These are phyloP conservation scores for Globisporangium ultimum DNA, from an alignment of 352 stramenopile species.

Conservation along the genomic window DNA sequence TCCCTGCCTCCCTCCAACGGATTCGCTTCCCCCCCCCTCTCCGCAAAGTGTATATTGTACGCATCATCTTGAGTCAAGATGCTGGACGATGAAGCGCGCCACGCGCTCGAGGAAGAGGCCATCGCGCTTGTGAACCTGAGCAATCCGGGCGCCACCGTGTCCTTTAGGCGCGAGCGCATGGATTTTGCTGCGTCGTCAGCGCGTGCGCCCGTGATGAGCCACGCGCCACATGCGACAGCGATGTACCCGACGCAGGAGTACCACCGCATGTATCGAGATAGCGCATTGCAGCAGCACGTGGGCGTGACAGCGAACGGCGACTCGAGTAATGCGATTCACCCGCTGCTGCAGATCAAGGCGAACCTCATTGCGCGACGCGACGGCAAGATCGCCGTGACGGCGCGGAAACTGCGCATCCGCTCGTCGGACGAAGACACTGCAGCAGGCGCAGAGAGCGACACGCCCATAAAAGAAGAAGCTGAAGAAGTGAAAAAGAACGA, in stretches of 20 bases:
- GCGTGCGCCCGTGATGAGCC: too few species aligned
- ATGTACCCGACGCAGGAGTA: not conserved
- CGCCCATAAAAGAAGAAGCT: not conserved
- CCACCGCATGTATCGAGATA: not conserved
- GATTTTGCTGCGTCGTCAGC: not conserved
- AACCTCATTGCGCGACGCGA: slow-evolving; percentile 26
- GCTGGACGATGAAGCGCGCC: slow-evolving; percentile 53
- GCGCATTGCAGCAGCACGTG: not conserved
- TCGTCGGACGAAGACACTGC: slow-evolving; percentile 1
- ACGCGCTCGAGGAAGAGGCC: slow-evolving; percentile 55
- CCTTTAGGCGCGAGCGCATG: not conserved
- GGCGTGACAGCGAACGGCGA: not conserved
- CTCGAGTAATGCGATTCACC: slow-evolving; percentile 12
- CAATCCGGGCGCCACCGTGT: slow-evolving; percentile 17
- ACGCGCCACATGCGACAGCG: too few species aligned
- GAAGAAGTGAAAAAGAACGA: not conserved
- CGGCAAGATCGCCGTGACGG: slow-evolving; percentile 9
- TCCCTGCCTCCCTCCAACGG: not conserved
- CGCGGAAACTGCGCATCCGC: slow-evolving; percentile 13
- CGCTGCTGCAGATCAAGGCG: slow-evolving; percentile 27
- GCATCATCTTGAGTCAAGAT: slow-evolving; percentile 17
- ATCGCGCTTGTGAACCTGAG: slow-evolving; percentile 71
- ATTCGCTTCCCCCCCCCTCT: not conserved
- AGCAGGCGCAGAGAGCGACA: not conserved
- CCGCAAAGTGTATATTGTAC: not conserved